These are phyloP conservation scores for Truncatella angustata DNA, from an alignment of 2,329 filamentous ascomycete species.

Conservation along the genomic window DNA sequence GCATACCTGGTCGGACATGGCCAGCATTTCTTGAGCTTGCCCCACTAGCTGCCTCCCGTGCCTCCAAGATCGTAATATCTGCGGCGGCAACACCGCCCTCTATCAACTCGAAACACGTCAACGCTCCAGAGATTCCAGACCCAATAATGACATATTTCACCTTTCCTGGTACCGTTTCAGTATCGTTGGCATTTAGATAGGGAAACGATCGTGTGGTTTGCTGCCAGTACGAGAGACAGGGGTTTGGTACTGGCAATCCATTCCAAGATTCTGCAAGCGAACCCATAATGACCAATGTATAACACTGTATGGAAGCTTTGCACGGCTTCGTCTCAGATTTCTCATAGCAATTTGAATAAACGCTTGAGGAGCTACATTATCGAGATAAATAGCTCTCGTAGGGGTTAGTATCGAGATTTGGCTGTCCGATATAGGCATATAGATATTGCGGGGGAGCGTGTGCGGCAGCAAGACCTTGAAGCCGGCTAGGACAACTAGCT, in stretches of 20 bases:
- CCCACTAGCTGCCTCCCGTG: constrained; percentile 41
- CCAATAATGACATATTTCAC: constrained; percentile 38
- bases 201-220: constrained; percentile 40
- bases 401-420: too few species aligned
- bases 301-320: neutral
- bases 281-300: neutral
- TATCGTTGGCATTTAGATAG: constrained; percentile 36
- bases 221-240: constrained; percentile 38
- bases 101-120: constrained; percentile 39
- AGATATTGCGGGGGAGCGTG: too few species aligned
- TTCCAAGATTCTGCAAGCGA: neutral
- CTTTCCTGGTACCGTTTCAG: constrained; percentile 24
- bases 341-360: too few species aligned
- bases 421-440: too few species aligned
- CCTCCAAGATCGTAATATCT: constrained; percentile 40
- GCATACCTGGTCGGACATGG: constrained; percentile 34
- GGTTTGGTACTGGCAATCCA: constrained; percentile 21
- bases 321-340: neutral
- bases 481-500: too few species aligned
- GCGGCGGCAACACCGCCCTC: constrained; percentile 29
- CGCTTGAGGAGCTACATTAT: too few species aligned
- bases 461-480: too few species aligned
- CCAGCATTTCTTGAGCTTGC: constrained; percentile 44
- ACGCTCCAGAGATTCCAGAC: constrained; percentile 39
- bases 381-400: too few species aligned